Base-by-base conservation (phyloP, 2,329 filamentous ascomycete species). In the Exutisphaerella laricina region DNA sequence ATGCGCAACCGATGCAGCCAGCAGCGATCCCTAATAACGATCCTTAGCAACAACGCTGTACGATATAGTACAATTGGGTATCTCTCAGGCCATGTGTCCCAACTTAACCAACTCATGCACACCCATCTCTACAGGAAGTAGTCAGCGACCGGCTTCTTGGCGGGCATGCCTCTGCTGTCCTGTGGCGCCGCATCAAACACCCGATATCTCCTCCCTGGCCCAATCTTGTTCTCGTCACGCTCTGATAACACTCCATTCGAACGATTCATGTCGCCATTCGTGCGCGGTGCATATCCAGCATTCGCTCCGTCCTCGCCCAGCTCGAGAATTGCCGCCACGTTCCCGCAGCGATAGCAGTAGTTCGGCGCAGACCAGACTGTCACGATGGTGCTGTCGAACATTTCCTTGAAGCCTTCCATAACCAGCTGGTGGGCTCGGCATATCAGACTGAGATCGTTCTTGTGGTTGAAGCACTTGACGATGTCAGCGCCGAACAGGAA, bases 361-460 rank as follows among this genome's bases (percentile, higher is more conserved):
- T 66, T 66, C 17, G 63, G 63, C 28, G 63, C 63, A 12, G 64
- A 68, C 71, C 92, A 98, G n/a, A 98, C 92, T 0, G 92, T 98
- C 30, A 97, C 92, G 51, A 98, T 96, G 35, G 82, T 87, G 10
- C 82, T 84, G 62, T 95, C 88, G 60, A 97, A 98, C 89, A 97
- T 97, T 65, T 97, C 92, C 69, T 97, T 97, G 67, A 96, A 98
- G 0, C 92, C 92, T 65, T 98, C 92, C 92, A 97, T 98, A 52
- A 98, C 92, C 16, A 98, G 80, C 66, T 98, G 92, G 63, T 98
- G 92, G 1, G 92, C 92, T 42, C 92, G 80, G 13, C 90, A 92
- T 53, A 98, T 92, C 39, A 98, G 75, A 16, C 84, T 88, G 20
- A 98, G 76, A 60, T 95, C 87, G 64, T 98, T 98, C 45, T 82